Evolutionary conservation across 2,329 filamentous ascomycete species (phyloP).

Genomic region (Fusarium keratoplasticum): DNA sequence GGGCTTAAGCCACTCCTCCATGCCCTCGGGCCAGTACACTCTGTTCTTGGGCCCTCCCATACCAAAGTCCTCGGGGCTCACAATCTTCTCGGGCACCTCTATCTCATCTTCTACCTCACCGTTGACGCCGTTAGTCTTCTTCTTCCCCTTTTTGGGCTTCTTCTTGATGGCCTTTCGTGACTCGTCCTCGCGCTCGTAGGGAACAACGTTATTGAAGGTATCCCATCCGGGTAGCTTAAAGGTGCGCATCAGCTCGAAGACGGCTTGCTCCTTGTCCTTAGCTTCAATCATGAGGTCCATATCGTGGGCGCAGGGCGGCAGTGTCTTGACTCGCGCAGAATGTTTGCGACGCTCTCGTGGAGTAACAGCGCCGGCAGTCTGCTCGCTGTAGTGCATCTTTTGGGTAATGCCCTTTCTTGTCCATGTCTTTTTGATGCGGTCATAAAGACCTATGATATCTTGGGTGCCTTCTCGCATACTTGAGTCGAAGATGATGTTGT

Average conservation of each 20-base stretch:
- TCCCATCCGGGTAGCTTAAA: slow-evolving; percentile 87
- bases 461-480: slow-evolving; percentile 83
- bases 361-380: slow-evolving; percentile 72
- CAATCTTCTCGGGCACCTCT: slow-evolving; percentile 53
- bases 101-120: slow-evolving; percentile 53
- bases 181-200: slow-evolving; percentile 81
- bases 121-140: slow-evolving; percentile 49
- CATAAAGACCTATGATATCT: slow-evolving; percentile 80
- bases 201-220: slow-evolving; percentile 80
- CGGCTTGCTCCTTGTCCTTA: slow-evolving; percentile 97
- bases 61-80: slow-evolving; percentile 77
- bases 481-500: slow-evolving; percentile 90
- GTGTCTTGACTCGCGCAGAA: slow-evolving; percentile 78
- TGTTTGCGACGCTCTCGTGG: slow-evolving; percentile 85
- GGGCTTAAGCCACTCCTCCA: slow-evolving; percentile 90
- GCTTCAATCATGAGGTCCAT: slow-evolving; percentile 99
- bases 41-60: slow-evolving; percentile 88
- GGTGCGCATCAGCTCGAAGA: slow-evolving; percentile 91
- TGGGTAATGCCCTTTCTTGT: slow-evolving; percentile 84
- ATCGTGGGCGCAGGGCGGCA: slow-evolving; percentile 83
- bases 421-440: slow-evolving; percentile 87
- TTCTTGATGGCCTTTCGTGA: slow-evolving; percentile 61
- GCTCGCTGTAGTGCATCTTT: slow-evolving; percentile 98
- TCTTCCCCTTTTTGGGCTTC: slow-evolving; percentile 53
- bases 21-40: slow-evolving; percentile 91